Conservation (phyloP, 345 rosid genomes). For the Lumnitzera littorea region DNA sequence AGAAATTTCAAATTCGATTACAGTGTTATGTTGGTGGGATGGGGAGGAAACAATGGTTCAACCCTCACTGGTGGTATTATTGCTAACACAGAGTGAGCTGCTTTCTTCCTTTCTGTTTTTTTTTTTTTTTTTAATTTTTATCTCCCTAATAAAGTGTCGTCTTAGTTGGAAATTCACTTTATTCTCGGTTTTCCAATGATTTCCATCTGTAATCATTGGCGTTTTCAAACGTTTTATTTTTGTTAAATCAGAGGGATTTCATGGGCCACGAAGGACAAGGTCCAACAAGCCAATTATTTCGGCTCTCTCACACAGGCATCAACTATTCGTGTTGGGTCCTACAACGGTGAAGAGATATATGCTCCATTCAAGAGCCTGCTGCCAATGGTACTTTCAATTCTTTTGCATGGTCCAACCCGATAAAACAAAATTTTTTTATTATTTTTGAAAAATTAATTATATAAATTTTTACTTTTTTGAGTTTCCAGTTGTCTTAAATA, state of each 20-base stretch:
- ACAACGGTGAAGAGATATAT: conserved; percentile 92
- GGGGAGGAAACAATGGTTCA: conserved; percentile 97
- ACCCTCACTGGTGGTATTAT: conserved; percentile 89
- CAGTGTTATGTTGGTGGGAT: conserved; percentile 96
- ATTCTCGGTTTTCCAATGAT: too few species aligned
- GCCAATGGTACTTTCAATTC: conserved; percentile 56
- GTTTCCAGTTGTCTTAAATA: too few species aligned
- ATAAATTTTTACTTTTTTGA: too few species aligned
- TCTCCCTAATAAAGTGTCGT: neutral
- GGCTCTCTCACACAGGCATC: conserved; percentile 98
- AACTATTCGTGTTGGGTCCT: conserved; percentile 84
- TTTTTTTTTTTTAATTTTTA: neutral
- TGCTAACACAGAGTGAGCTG: conserved; percentile 83
- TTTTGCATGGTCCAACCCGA: neutral
- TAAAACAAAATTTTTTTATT: neutral
- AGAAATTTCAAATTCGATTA: neutral
- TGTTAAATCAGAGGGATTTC: conserved; percentile 69
- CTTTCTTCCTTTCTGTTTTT: neutral
- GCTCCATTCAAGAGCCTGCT: conserved; percentile 97
- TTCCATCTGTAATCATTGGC: too few species aligned
- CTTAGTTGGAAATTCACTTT: neutral
- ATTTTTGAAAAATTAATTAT: too few species aligned
- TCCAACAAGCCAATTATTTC: conserved; percentile 92
- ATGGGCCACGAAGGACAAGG: conserved; percentile 98
- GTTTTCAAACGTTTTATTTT: neutral